Evolutionary conservation across 2,329 filamentous ascomycete genomes (phyloP).

Genomic region (Botryotinia globosa): DNA sequence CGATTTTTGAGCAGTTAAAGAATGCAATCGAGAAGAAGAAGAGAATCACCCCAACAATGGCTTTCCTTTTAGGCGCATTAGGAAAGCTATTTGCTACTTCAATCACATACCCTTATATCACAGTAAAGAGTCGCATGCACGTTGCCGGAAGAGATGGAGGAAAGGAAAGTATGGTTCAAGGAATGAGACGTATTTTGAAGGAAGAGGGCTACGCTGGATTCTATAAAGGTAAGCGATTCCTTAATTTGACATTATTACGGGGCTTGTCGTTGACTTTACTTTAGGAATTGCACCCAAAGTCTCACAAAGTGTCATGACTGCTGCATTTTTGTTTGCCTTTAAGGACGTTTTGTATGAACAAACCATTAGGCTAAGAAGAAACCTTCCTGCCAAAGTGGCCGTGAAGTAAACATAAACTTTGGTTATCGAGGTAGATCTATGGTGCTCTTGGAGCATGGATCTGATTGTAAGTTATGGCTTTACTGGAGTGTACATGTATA

Average conservation of each 20-base stretch:
- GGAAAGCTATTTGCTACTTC: slow-evolving; percentile 92
- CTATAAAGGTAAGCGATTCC: slow-evolving; percentile 71
- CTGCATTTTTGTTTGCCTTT: slow-evolving; percentile 94
- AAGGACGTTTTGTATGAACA: slow-evolving; percentile 94
- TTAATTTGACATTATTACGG: background rate
- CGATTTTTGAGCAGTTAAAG: slow-evolving; percentile 97
- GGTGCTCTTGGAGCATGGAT: slow-evolving; percentile 2
- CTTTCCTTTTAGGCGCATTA: slow-evolving; percentile 86
- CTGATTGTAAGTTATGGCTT: slow-evolving; percentile 9
- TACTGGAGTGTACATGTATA: slow-evolving; percentile 10
- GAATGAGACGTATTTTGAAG: slow-evolving; percentile 72
- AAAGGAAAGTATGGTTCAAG: slow-evolving; percentile 76
- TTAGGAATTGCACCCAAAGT: slow-evolving; percentile 93
- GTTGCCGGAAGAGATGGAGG: slow-evolving; percentile 75
- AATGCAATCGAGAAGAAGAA: slow-evolving; percentile 74
- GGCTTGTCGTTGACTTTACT: slow-evolving; percentile 25
- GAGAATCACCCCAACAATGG: slow-evolving; percentile 78
- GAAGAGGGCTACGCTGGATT: slow-evolving; percentile 91
- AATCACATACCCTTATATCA: slow-evolving; percentile 98
- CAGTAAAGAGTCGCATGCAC: slow-evolving; percentile 96
- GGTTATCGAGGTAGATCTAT: background rate
- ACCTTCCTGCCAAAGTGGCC: slow-evolving; percentile 31
- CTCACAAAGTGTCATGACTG: slow-evolving; percentile 93
- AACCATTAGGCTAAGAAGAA: slow-evolving; percentile 62
- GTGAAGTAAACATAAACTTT: background rate